These are phyloP conservation scores for Arachis stenosperma DNA, from an alignment of 306 rosid genomes.

Conservation along the genomic window DNA sequence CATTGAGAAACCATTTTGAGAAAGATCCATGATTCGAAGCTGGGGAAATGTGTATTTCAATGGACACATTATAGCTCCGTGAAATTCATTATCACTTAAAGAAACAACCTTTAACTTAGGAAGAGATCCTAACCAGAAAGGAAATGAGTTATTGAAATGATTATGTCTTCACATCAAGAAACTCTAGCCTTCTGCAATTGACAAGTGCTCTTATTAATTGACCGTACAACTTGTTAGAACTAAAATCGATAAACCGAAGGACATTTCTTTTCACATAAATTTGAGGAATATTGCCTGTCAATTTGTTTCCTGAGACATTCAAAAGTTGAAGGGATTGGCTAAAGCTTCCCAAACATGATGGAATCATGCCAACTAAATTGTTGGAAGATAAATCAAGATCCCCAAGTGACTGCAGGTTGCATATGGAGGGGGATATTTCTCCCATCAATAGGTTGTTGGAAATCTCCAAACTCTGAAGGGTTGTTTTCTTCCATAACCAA, in stretches of 20 bases:
- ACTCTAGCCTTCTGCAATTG: conserved; percentile 29
- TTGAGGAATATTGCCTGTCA: conserved; percentile 29
- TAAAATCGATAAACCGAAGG: background rate
- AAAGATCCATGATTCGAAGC: conserved; percentile 41
- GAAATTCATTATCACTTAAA: background rate
- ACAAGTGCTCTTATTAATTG: conserved; percentile 43
- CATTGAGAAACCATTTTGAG: conserved; percentile 10
- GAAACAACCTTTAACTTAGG: conserved; percentile 36
- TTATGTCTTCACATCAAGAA: conserved; percentile 29
- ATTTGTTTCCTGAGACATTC: background rate
- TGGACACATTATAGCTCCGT: conserved; percentile 21
- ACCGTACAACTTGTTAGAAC: conserved; percentile 43
- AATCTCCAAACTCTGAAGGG: background rate
- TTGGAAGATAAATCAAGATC: conserved; percentile 32
- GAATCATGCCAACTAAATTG: conserved; percentile 7
- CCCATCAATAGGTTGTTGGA: conserved; percentile 13
- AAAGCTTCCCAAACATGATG: conserved; percentile 38
- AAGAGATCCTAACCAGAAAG: conserved; percentile 50
- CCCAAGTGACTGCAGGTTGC: conserved; percentile 30
- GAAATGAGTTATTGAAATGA: conserved; percentile 43
- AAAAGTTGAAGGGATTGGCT: background rate
- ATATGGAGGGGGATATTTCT: conserved; percentile 31
- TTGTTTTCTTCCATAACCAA: conserved; percentile 26
- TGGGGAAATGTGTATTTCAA: conserved; percentile 20
- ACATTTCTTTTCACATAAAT: background rate